Evolutionary conservation across 1,284 basidiomycete species (phyloP).

Genomic region (Pseudozyma sp.): DNA sequence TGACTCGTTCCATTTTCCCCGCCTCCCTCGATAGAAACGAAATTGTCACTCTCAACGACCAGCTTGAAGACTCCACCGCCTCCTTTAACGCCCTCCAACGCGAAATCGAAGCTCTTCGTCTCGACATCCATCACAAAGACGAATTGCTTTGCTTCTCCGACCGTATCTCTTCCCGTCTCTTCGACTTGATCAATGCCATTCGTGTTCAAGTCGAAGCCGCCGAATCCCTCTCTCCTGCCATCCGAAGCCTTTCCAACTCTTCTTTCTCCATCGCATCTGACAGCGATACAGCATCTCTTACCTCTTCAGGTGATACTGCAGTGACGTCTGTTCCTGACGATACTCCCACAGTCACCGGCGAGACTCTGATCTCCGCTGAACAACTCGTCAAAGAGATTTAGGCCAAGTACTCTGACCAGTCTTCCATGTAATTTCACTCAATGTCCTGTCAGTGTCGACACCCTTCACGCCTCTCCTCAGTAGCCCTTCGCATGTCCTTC

Average conservation of each 20-base stretch:
- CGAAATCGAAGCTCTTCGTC: slow-evolving; percentile 12
- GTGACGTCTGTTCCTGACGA: neutral
- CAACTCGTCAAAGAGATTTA: slow-evolving; percentile 17
- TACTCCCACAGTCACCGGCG: neutral
- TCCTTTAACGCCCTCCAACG: slow-evolving; percentile 2
- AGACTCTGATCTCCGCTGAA: neutral
- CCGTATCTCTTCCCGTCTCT: slow-evolving; percentile 27
- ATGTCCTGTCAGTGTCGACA: neutral
- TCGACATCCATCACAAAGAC: slow-evolving; percentile 22
- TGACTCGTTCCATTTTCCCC: neutral
- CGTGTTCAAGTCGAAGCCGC: slow-evolving; percentile 26
- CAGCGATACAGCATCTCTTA: neutral
- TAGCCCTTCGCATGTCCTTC: too few species aligned
- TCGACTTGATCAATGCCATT: slow-evolving; percentile 24
- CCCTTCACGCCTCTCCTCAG: neutral
- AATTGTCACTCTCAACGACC: neutral
- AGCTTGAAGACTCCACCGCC: slow-evolving; percentile 12
- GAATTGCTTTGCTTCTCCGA: slow-evolving; percentile 38
- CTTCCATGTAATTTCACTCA: neutral
- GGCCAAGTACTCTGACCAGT: slow-evolving; percentile 16
- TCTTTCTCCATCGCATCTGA: neutral
- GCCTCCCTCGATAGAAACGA: slow-evolving; percentile 10
- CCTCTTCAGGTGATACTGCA: slow-evolving; percentile 2
- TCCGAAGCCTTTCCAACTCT: slow-evolving; percentile 23
- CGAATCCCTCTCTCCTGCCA: slow-evolving; percentile 29